A percentile compares a stretch with the other conserved stretches of the same genome.
phyloP scores from a whole-genome alignment of 768 basidiomycete species.

The Tricholomella constricta region DNA sequence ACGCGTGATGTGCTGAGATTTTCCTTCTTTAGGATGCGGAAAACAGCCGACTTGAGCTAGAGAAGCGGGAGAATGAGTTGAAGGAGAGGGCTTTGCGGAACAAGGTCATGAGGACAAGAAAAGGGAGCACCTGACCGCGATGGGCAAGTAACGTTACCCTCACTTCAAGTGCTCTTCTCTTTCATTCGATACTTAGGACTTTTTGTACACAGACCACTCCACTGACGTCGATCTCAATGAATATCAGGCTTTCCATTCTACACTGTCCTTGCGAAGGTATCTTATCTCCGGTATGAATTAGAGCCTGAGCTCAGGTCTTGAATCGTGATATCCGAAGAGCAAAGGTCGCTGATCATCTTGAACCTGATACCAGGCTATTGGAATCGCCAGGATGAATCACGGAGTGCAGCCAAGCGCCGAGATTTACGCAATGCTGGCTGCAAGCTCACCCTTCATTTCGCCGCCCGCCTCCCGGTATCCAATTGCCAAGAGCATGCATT shows the following conservation, averaged over 20 bases:
- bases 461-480: background rate
- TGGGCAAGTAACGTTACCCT: constrained; percentile 13
- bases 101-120: constrained; percentile 76
- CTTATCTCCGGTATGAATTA: too few relatives aligned
- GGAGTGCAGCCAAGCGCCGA: constrained; percentile 1
- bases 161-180: constrained; percentile 2
- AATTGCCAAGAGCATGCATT: background rate
- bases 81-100: constrained; percentile 83
- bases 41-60: constrained; percentile 47
- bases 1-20: constrained; percentile 11
- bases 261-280: background rate
- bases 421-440: constrained; percentile 2
- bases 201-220: constrained; percentile 14
- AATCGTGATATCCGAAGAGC: too few relatives aligned
- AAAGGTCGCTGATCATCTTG: background rate
- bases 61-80: constrained; percentile 73
- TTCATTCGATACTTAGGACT: constrained; percentile 17
- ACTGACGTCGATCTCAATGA: constrained; percentile 11
- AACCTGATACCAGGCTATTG: background rate
- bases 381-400: constrained; percentile 1
- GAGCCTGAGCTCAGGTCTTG: too few relatives aligned
- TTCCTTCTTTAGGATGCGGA: constrained; percentile 20
- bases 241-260: constrained; percentile 1
- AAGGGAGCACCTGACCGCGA: constrained; percentile 32
- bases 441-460: too few relatives aligned